Evolutionary conservation across 495 filamentous ascomycete species (phyloP).

Genomic region (Aspergillus saccharolyticus): DNA sequence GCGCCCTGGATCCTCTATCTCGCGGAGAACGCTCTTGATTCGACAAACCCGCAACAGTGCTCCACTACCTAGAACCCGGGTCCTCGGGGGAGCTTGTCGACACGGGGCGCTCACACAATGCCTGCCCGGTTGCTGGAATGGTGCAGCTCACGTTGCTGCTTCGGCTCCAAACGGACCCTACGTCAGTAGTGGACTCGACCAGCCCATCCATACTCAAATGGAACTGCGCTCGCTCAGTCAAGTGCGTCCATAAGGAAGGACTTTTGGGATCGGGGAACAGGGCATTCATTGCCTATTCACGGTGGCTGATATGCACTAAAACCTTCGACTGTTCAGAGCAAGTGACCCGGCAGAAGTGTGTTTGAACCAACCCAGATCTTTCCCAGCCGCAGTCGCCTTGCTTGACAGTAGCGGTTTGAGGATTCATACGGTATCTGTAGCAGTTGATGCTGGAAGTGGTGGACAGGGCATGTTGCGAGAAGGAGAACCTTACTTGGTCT

Average conservation of each 20-base stretch:
- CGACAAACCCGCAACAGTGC: conserved; percentile 5
- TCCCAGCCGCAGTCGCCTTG: background rate
- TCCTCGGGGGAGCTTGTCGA: conserved; percentile 3
- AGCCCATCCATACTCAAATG: background rate
- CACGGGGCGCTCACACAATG: background rate
- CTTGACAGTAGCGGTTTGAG: background rate
- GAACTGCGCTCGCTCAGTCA: background rate
- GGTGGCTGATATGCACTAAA: background rate
- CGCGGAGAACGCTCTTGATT: background rate
- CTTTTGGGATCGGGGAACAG: background rate
- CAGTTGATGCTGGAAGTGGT: background rate
- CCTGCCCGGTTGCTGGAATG: conserved; percentile 2
- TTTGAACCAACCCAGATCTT: background rate
- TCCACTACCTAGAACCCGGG: conserved; percentile 11
- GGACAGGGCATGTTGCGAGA: background rate
- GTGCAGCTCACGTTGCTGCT: conserved; percentile 7
- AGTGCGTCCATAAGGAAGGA: background rate
- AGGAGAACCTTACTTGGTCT: background rate
- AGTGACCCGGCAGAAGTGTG: background rate
- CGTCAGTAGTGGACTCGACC: background rate
- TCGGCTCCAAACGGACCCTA: background rate
- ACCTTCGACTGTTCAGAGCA: background rate
- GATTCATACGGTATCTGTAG: background rate
- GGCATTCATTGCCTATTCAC: background rate
- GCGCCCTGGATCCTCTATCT: background rate